Base-by-base conservation (phyloP, 768 basidiomycete species). In the Rhizopogon sp. region DNA sequence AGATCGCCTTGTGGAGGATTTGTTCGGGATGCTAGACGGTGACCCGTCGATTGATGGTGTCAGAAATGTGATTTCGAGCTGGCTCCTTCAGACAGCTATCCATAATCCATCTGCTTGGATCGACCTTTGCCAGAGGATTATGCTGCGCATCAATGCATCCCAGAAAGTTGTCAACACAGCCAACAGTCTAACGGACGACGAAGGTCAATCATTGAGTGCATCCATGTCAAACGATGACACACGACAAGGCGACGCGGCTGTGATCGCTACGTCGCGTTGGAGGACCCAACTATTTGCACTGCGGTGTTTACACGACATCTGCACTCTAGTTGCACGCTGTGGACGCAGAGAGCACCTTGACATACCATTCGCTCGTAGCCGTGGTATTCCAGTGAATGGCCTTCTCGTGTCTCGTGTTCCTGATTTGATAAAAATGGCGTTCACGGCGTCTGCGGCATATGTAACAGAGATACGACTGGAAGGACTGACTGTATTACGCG, bases 21-120 rank as follows among this genome's bases (percentile, higher is more conserved):
- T 99, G 5, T 98, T 99, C 65, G 88, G 88, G 1, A 88, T 98
- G 82, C 74, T 99, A 42, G 96, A 99, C 64, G 94, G 93, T 61
- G 93, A 97, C 65, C 87, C 94, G 0, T 90, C 87, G 3, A 88
- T 98, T 14, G 88, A 96, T 59, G 97, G 97, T 4, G 94, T 98
- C 22, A 79, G 90, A 31, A 88, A 92, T 58, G 93, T 98, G 55
- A 98, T 98, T 61, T 76, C 82, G 11, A 92, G 89, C 59, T 99
- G 97, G 97, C 76, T 98, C 6, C 84, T 89, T 58, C 97, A 99
- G 69, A 98, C 97, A 0, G 95, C 93, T 1, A 79, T 90, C 17
- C 83, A 90, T 54, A 91, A 94, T 58, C 96, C 97, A 0, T 93
- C 90, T 0, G 97, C 95, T 1, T 99, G 97, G 97, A 97, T 99